Conservation (phyloP, 495 filamentous ascomycete genomes). For the Antarctomyces pellizariae region DNA sequence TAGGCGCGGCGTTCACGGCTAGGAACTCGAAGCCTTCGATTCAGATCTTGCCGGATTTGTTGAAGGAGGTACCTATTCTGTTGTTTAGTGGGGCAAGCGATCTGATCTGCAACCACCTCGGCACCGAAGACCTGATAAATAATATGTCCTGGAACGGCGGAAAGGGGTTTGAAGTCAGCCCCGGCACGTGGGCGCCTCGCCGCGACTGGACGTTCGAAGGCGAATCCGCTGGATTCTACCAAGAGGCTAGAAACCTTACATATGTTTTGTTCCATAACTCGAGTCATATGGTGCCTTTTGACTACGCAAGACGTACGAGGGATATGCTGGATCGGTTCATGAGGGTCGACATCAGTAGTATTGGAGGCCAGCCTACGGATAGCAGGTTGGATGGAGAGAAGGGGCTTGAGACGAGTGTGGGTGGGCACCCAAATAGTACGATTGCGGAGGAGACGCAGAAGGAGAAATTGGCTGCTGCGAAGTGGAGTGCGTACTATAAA, state of each 20-base stretch:
- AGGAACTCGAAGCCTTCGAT: conserved; percentile 46
- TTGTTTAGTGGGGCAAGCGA: conserved; percentile 90
- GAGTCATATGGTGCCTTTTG: conserved; percentile 94
- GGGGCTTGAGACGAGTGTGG: conserved; percentile 61
- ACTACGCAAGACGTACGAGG: conserved; percentile 62
- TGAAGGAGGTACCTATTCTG: conserved; percentile 50
- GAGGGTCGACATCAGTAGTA: conserved; percentile 74
- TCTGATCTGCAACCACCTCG: conserved; percentile 90
- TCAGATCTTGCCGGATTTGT: conserved; percentile 48
- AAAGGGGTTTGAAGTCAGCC: conserved; percentile 71
- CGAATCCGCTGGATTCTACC: conserved; percentile 75
- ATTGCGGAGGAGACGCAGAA: conserved; percentile 48
- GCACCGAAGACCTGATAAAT: conserved; percentile 76
- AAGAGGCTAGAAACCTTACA: conserved; percentile 81
- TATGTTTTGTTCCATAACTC: conserved; percentile 92
- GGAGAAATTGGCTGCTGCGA: conserved; percentile 54
- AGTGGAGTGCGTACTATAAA: conserved; percentile 80
- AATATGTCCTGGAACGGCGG: conserved; percentile 83
- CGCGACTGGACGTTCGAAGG: conserved; percentile 90
- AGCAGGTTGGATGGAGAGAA: conserved; percentile 81
- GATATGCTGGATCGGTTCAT: conserved; percentile 98
- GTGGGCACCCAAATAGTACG: conserved; percentile 65
- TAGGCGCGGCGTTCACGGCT: conserved; percentile 42
- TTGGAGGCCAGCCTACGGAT: conserved; percentile 68
- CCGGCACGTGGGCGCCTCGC: conserved; percentile 75